phyloP scores from a whole-genome alignment of 805 yeast genomes.

The Candida xyloterini region DNA sequence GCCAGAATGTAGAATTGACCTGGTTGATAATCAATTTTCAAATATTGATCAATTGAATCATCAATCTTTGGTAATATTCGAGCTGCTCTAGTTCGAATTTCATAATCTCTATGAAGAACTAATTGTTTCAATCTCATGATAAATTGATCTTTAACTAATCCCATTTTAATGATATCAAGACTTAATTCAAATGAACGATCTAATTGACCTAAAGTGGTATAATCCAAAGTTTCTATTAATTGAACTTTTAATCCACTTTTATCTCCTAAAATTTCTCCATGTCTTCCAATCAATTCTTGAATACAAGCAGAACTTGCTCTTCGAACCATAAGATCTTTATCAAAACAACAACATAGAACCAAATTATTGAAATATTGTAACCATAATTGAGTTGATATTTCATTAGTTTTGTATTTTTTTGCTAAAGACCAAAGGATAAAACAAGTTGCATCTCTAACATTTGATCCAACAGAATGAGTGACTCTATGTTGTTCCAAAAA shows the following conservation, averaged over 20 bases:
- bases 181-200: conserved; percentile 35
- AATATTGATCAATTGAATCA: neutral
- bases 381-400: conserved; percentile 20
- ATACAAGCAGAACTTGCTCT: conserved; percentile 83
- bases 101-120: conserved; percentile 39
- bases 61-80: conserved; percentile 29
- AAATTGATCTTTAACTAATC: conserved; percentile 26
- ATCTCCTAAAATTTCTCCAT: conserved; percentile 39
- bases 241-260: conserved; percentile 40
- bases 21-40: neutral
- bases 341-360: conserved; percentile 58
- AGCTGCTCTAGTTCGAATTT: conserved; percentile 41
- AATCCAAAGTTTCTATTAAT: conserved; percentile 61
- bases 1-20: conserved; percentile 22
- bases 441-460: conserved; percentile 80
- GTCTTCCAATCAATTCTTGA: conserved; percentile 82
- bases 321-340: conserved; percentile 68
- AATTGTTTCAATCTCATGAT: conserved; percentile 33
- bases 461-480: conserved; percentile 56
- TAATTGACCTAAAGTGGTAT: conserved; percentile 43
- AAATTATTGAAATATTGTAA: conserved; percentile 36
- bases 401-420: conserved; percentile 34
- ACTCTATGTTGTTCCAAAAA: conserved; percentile 57
- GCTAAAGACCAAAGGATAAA: conserved; percentile 79
- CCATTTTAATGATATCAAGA: conserved; percentile 13